Base-by-base conservation (phyloP, 331 rosid genomes). In the Telfairia occidentalis region DNA sequence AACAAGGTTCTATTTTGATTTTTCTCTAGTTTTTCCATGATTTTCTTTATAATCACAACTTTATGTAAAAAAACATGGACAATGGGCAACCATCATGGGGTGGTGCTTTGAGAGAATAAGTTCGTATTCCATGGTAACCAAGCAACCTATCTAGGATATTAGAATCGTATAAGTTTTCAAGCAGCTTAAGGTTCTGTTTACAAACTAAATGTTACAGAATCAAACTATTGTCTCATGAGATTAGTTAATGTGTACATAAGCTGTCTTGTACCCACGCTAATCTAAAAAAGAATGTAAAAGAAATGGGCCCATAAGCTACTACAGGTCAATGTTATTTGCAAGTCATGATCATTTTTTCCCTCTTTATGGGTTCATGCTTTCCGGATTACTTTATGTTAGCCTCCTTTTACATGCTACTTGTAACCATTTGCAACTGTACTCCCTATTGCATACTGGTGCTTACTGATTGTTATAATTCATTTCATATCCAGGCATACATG, bases 401-500 rank as follows among this genome's bases (percentile, higher is more conserved):
- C 60, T 46, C 61, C 59, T 71, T 46, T 67, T 71, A 71, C 42
- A 4, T 28, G 60, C 24, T 71, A n/a, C 19, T 38, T 69, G 34
- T 3, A 8, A 38, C n/a, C 19, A 18, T 26, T 45, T 70, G 42
- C 54, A 38, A 12, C 7, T 19, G 19, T 15, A 21, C 12, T 23
- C 8, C 23, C 32, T 37, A 15, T 15, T 71, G 73, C 2, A 37
- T 48, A 3, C 28, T 71, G 29, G 15, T 48, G 16, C 76, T 49
- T 32, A 53, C 76, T 61, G 54, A 65, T 77, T 48, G 58, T 43
- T 71, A 28, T 55, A 59, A 24, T 26, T 75, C 78, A 69, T n/a
- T 59, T 76, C 73, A 64, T 72, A 48, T 74, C 76, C 88, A 92
- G 98, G 93, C 88, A 48, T 67, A 92, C 77, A 85, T 90, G 90